Percentiles rank a stretch among this genome's conserved stretches.
Evolutionary conservation across 176 grass and related monocot species (phyloP).

Genomic region (Oryza nivara): DNA sequence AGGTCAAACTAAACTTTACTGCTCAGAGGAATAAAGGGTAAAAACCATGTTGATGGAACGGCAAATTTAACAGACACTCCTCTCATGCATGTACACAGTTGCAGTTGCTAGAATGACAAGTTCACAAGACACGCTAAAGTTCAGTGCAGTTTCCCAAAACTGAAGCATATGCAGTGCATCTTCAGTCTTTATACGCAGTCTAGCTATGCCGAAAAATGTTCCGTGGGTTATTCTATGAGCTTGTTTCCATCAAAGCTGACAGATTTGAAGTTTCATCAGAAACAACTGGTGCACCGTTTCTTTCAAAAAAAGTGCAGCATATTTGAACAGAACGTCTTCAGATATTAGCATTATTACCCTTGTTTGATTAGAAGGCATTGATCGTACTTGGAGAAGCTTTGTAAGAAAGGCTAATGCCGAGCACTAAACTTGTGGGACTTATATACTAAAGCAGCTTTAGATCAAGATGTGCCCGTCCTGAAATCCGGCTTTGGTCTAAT

Average conservation of each 20-base stretch:
- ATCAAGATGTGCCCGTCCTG: slow-evolving; percentile 37
- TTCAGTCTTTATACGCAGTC: not conserved
- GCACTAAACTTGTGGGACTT: slow-evolving; percentile 25
- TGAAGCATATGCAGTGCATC: not conserved
- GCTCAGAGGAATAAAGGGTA: not conserved
- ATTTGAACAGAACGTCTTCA: slow-evolving; percentile 20
- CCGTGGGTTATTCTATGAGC: slow-evolving; percentile 3
- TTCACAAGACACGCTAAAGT: not conserved
- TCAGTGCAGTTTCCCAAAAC: not conserved
- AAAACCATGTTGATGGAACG: not conserved
- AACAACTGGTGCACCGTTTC: not conserved
- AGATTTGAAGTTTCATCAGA: not conserved
- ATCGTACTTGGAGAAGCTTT: slow-evolving; percentile 36
- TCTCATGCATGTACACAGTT: not conserved
- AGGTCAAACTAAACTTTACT: not conserved
- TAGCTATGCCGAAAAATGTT: slow-evolving; percentile 2
- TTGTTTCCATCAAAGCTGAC: slow-evolving; percentile 40
- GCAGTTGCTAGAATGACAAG: not conserved
- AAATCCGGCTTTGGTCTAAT: slow-evolving; percentile 58
- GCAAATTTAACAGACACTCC: slow-evolving; percentile 23
- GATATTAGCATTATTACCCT: slow-evolving; percentile 1
- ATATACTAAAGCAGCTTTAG: slow-evolving; percentile 45
- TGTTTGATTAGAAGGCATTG: not conserved
- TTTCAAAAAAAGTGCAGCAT: slow-evolving; percentile 3
- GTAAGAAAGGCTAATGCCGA: slow-evolving; percentile 42